phyloP scores from a whole-genome alignment of 2,329 filamentous ascomycete species.

The Cephalotrichum gorgonifer region DNA sequence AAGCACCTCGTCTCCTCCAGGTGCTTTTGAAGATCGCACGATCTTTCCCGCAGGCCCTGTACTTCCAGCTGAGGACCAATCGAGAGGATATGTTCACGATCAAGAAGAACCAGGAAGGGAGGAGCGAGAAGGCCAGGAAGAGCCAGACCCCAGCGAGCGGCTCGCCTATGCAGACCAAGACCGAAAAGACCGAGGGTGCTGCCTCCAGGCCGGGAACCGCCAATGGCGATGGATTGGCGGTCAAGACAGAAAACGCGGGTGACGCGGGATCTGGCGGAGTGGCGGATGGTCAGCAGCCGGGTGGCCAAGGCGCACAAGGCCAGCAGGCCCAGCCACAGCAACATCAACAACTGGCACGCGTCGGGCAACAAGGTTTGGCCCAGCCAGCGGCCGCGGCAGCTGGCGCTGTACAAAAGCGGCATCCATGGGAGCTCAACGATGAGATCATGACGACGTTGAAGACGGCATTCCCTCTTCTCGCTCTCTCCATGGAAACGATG shows the following conservation, averaged over 20 bases:
- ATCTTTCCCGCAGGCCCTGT: slow-evolving; percentile 87
- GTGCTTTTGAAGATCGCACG: slow-evolving; percentile 92
- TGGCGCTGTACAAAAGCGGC: slow-evolving; percentile 48
- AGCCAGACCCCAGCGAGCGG: slow-evolving; percentile 31
- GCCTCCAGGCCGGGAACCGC: slow-evolving; percentile 40
- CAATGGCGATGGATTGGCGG: slow-evolving; percentile 25
- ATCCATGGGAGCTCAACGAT: slow-evolving; percentile 93
- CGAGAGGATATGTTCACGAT: slow-evolving; percentile 88
- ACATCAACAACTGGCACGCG: slow-evolving; percentile 4
- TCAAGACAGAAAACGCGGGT: slow-evolving; percentile 34
- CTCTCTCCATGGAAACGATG: slow-evolving; percentile 98
- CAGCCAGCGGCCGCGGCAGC: slow-evolving; percentile 6
- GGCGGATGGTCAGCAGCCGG: slow-evolving; percentile 5
- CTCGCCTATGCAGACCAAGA: slow-evolving; percentile 41
- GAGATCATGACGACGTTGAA: slow-evolving; percentile 93
- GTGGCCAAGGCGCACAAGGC: slow-evolving; percentile 7
- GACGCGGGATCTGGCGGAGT: slow-evolving; percentile 10
- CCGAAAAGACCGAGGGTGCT: slow-evolving; percentile 32
- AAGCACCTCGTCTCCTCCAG: slow-evolving; percentile 75
- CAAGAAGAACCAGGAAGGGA: slow-evolving; percentile 76
- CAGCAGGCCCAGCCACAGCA: slow-evolving; percentile 1
- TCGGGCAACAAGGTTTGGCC: slow-evolving; percentile 11
- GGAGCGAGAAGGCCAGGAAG: slow-evolving; percentile 49
- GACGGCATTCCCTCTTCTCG: slow-evolving; percentile 90
- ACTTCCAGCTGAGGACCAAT: slow-evolving; percentile 89